A percentile compares a stretch with the other conserved stretches of the same genome.
phyloP scores from a whole-genome alignment of 306 rosid species.

The Rosa persica region DNA sequence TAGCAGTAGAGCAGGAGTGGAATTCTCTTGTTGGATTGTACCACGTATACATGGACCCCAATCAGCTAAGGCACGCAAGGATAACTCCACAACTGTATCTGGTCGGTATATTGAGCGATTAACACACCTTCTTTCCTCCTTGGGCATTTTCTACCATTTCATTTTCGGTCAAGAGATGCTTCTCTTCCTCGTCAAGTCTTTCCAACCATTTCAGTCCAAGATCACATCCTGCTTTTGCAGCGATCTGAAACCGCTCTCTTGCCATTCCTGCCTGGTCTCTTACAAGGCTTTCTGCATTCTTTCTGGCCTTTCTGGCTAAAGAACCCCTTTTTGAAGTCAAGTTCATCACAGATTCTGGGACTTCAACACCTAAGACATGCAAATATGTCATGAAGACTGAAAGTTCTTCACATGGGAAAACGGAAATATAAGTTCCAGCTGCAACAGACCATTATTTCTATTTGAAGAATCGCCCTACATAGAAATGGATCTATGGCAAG shows the following conservation, averaged over 20 bases:
- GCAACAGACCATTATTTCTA: constrained; percentile 2
- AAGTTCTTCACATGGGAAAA: not conserved
- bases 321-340: constrained; percentile 46
- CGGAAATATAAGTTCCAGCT: not conserved
- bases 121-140: constrained; percentile 4
- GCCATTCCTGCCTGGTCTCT: constrained; percentile 74
- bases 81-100: not conserved
- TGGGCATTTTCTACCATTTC: not conserved
- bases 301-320: constrained; percentile 43
- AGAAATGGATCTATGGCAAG: not conserved
- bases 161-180: constrained; percentile 23
- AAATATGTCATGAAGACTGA: not conserved
- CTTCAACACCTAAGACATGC: constrained; percentile 60
- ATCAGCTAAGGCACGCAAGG: not conserved
- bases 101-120: not conserved
- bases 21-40: not conserved
- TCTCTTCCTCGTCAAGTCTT: constrained; percentile 82
- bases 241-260: constrained; percentile 71
- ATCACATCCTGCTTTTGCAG: constrained; percentile 82
- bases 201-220: constrained; percentile 87
- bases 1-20: not conserved
- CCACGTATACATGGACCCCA: not conserved
- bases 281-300: constrained; percentile 34
- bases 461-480: not conserved
- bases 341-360: constrained; percentile 61